Evolutionary conservation across 257 asterid genomes (phyloP).

Genomic region (Solanum pennellii): DNA sequence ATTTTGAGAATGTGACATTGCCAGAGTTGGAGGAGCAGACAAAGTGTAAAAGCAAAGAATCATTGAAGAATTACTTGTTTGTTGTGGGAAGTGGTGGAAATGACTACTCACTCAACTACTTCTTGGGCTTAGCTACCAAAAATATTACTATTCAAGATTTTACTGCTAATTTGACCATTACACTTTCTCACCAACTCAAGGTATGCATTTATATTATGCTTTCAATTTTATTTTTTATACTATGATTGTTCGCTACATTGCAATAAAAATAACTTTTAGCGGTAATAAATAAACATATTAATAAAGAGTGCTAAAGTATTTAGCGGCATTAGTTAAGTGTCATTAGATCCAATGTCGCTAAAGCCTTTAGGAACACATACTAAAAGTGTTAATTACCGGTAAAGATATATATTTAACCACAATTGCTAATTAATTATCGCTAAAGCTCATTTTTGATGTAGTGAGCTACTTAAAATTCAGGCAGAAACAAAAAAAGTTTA

Average conservation of each 20-base stretch:
- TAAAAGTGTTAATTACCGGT: too few species aligned
- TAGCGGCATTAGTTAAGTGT: too few species aligned
- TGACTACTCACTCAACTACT: conserved; percentile 62
- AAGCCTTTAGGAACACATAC: too few species aligned
- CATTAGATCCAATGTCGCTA: too few species aligned
- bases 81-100: conserved; percentile 73
- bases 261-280: too few species aligned
- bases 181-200: conserved; percentile 45
- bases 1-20: conserved; percentile 44
- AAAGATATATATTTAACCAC: too few species aligned
- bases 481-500: too few species aligned
- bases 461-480: background rate
- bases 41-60: background rate
- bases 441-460: too few species aligned
- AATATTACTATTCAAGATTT: conserved; percentile 43
- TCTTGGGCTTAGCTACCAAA: conserved; percentile 13
- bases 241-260: too few species aligned
- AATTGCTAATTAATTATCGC: too few species aligned
- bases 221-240: background rate
- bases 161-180: conserved; percentile 34
- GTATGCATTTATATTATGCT: conserved; percentile 9
- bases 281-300: too few species aligned
- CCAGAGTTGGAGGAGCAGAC: conserved; percentile 42
- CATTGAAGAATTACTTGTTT: conserved; percentile 31
- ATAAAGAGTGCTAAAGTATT: too few species aligned